Conservation (phyloP, 768 basidiomycete genomes). For the Xerocomus brunneocitrinus region DNA sequence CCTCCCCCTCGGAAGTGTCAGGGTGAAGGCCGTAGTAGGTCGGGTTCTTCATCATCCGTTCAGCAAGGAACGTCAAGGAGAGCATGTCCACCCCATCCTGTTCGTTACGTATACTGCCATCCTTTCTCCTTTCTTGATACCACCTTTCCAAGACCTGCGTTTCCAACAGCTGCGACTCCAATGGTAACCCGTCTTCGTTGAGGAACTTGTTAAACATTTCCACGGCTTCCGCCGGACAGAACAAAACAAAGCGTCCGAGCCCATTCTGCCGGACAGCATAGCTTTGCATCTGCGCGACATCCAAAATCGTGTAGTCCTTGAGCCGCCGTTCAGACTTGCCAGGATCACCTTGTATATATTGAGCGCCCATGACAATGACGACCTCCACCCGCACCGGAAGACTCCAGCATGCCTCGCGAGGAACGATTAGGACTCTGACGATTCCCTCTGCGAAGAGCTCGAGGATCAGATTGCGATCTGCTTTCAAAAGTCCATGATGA, state of each 20-base stretch:
- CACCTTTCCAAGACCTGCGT: conserved; percentile 44
- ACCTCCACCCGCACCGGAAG: conserved; percentile 78
- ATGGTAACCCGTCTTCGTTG: conserved; percentile 73
- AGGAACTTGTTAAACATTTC: conserved; percentile 82
- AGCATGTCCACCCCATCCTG: conserved; percentile 74
- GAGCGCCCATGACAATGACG: conserved; percentile 91
- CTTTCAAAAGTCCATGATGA: conserved; percentile 62
- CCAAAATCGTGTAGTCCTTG: conserved; percentile 73
- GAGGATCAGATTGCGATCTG: conserved; percentile 69
- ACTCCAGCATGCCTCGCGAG: conserved; percentile 83
- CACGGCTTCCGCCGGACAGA: conserved; percentile 84
- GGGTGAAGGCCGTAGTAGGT: conserved; percentile 68
- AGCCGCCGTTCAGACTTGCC: conserved; percentile 59
- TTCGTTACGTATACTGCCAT: conserved; percentile 41
- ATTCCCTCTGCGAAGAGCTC: conserved; percentile 79
- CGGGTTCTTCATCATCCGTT: conserved; percentile 72
- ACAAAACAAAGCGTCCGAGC: conserved; percentile 69
- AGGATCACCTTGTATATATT: conserved; percentile 57
- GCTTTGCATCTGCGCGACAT: conserved; percentile 90
- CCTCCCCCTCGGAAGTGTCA: conserved; percentile 41
- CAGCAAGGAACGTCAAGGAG: conserved; percentile 76
- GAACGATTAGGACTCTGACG: conserved; percentile 74
- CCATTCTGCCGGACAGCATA: conserved; percentile 65
- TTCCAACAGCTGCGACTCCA: conserved; percentile 75
- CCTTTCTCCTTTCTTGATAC: conserved; percentile 39